Base-by-base conservation (phyloP, 345 rosid species). In the Hibiscus syriacus region DNA sequence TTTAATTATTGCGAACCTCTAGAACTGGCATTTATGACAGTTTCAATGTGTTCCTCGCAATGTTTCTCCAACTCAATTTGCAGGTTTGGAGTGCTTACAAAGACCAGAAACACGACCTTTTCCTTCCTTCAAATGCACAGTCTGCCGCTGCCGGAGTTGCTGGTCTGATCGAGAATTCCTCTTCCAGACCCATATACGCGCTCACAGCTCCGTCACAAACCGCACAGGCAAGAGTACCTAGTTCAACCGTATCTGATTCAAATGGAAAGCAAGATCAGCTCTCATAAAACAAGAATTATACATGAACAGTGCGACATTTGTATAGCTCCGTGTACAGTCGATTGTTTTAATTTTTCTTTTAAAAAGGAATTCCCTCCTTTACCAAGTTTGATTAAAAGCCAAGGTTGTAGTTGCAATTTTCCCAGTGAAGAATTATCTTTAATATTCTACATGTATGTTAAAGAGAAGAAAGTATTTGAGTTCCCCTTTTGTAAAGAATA, bases 1-100 rank as follows among this genome's bases (percentile, higher is more conserved):
- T 49, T 3, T 27, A 66, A 29, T 55, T 9, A 38, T 16, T 50
- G 23, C 23, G 27, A 23, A 26, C 71, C n/a, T 56, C 16, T 20
- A 62, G 25, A 22, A 13, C 2, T 0, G 12, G 16, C 32, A 43
- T 25, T 41, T 63, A 43, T 16, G 36, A 63, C 53, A 43, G 67
- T 25, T 63, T 25, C 23, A 43, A 43, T 25, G 7, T 45, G 32
- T 25, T 10, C 11, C 36, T 63, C 36, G 22, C 7, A n/a, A 17
- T 23, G 14, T 26, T 43, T 9, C 49, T 61, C 29, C 11, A 6
- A 22, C 49, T 20, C 49, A 38, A 61, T 12, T 60, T 66, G 61
- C 76, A 94, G 99, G 98, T 94, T 10, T 94, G 99, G 99, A 66
- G 89, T 29, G 99, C 98, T 5, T 94, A 94, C 67, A 92, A 94